Base-by-base conservation (phyloP, 1,284 basidiomycete species). In the Cryptococcus hybrid region DNA sequence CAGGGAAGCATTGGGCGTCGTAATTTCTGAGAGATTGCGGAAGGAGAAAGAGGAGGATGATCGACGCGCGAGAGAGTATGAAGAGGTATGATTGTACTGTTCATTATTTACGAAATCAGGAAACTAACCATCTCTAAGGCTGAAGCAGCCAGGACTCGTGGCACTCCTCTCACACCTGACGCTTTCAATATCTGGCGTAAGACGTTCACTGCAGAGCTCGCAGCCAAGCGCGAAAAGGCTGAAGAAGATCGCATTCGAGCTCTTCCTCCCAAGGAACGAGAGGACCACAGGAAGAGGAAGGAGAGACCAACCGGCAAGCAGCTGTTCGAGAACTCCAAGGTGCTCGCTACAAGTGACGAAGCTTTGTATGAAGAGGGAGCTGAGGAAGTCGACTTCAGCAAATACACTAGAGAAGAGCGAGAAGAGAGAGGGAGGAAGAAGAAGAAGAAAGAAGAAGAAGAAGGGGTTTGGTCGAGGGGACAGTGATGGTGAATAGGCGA, bases 151-250 rank as follows among this genome's bases (percentile, higher is more conserved):
- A 86, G 88, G 62, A 94, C 89, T 57, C 84, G 88, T 56, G 95
- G 95, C 43, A 97, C 94, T 11, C 86, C 89, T 24, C 89, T 99
- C 37, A 97, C 93, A 0, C 70, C 82, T 8, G 88, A 88, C 59
- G 85, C 86, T 1, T 99, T 97, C 80, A 83, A 81, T 49, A 81
- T 78, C 40, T 98, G 95, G 94, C 88, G 89, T 72, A 77, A 78
- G 30, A 84, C 81, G 62, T 97, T 95, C 68, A 86, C 89, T 64
- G 82, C 80, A 65, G 88, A 90, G 74, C 76, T 85, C 66, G 80
- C 82, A 7, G 70, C 72, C 38, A 86, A 82, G 74, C 86, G 84
- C 67, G 80, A 80, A 11, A 82, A 81, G 61, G 87, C 88, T 58
- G 92, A 96, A 58, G 92, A 92, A 36, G 93, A 95, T 61, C 85